Conservation (phyloP, 495 filamentous ascomycete species). For the Penicillium steckii region DNA sequence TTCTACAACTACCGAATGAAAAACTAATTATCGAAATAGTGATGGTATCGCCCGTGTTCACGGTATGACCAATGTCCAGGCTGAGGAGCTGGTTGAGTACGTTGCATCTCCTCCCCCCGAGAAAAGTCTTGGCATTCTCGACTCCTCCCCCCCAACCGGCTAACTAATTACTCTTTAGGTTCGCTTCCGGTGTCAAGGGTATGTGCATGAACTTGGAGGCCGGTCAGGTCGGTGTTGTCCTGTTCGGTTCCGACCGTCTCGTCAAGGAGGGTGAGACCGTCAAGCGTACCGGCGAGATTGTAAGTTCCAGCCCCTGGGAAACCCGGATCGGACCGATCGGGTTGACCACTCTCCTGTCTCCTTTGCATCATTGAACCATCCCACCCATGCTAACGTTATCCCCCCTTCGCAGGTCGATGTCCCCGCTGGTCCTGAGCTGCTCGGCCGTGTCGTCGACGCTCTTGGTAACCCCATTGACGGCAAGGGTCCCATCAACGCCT, state of each 20-base stretch:
- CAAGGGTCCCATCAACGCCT: constrained; percentile 93
- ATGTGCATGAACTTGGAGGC: constrained; percentile 99
- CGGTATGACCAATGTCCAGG: constrained; percentile 99
- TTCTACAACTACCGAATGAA: constrained; percentile 5
- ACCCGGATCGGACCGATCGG: constrained; percentile 10
- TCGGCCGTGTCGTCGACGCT: constrained; percentile 97
- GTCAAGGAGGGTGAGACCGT: constrained; percentile 99
- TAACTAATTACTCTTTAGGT: constrained; percentile 62
- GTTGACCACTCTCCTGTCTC: not conserved
- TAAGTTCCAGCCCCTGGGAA: constrained; percentile 47
- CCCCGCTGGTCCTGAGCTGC: constrained; percentile 86
- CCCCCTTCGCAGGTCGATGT: constrained; percentile 92
- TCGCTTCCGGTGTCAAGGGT: constrained; percentile 98
- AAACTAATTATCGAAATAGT: constrained; percentile 55
- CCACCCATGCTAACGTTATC: constrained; percentile 25
- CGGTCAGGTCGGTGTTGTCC: constrained; percentile 99
- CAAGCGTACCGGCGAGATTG: constrained; percentile 99
- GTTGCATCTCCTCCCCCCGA: constrained; percentile 42
- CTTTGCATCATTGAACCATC: not conserved
- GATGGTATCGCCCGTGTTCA: constrained; percentile 99
- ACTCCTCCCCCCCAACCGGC: constrained; percentile 7
- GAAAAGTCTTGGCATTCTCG: constrained; percentile 19
- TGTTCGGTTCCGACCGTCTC: constrained; percentile 99
- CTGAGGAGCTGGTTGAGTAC: constrained; percentile 99
- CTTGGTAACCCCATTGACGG: constrained; percentile 99